Base-by-base conservation (phyloP, 1,284 basidiomycete genomes). In the Leccinum huronense region DNA sequence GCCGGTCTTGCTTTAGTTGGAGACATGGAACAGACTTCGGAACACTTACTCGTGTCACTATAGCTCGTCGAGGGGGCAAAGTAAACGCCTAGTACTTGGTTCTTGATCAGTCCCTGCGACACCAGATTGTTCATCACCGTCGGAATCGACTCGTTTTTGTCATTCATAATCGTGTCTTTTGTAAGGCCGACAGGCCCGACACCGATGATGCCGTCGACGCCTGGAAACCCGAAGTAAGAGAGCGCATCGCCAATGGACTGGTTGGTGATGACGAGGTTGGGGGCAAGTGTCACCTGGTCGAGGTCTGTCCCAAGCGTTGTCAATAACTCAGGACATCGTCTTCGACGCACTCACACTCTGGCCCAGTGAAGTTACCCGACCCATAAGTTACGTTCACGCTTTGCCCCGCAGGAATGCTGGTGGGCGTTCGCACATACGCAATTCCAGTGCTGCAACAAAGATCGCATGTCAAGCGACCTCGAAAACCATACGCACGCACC, bases 191-290 rank as follows among this genome's bases (percentile, higher is more conserved):
- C 36, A 38, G 75, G 75, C 10, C 73, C 75, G 23, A 75, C 19
- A 31, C 72, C 72, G 1, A 73, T 0, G 11, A 75, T 68, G 10
- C 72, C 72, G 45, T 74, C 66, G 3, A 74, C 53, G 30, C 59
- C 63, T 4, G 10, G 0, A 33, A 73, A 65, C 13, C 55, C 54
- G 0, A 40, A 11, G 34, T 2, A 68, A 5, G 23, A 40, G 14
- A 73, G 60, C 23, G 71, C 73, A 34, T 68, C 65, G 4, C 71
- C 71, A 8, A 73, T 72, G 3, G 70, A 75, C 11, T 75, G 72
- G 53, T 71, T 71, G 3, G 51, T 53, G 55, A 75, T 64, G 45
- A 65, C 58, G 57, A 74, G 63, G 48, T 53, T 48, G 6, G 65
- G 60, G 23, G 59, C 70, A 30, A 74, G 57, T 6, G 65, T 55